Percentiles rank a stretch among this genome's conserved stretches.
phyloP scores from a whole-genome alignment of 2,329 filamentous ascomycete genomes.

The Elsinoe ampelina region DNA sequence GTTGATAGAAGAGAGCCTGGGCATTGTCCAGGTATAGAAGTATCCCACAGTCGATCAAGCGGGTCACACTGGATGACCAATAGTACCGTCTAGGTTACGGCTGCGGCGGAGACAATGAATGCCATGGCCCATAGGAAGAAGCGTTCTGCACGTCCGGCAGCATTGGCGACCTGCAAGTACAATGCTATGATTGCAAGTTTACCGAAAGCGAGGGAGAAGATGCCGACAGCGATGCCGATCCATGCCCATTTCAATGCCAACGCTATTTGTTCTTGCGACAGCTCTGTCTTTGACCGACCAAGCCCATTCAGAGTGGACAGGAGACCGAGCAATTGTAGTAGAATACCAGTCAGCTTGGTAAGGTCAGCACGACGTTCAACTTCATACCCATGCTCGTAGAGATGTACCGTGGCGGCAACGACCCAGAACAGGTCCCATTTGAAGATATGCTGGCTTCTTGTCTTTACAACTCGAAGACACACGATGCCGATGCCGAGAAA shows the following conservation, averaged over 20 bases:
- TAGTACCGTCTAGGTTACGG: not conserved
- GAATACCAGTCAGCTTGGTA: not conserved
- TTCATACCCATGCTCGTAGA: not conserved
- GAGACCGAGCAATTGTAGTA: constrained; percentile 1
- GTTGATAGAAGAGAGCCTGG: not conserved
- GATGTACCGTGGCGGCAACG: not conserved
- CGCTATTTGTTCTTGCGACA: not conserved
- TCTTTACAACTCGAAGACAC: not conserved
- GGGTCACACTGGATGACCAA: not conserved
- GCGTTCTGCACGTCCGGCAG: not conserved
- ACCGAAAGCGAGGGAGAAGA: not conserved
- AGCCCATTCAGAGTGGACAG: constrained; percentile 3
- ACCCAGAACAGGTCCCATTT: constrained; percentile 7
- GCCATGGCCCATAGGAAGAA: constrained; percentile 4
- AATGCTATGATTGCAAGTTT: constrained; percentile 10
- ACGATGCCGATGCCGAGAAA: not conserved
- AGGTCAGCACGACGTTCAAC: not conserved
- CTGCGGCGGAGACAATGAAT: not conserved
- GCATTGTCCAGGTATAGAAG: not conserved
- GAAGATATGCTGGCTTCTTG: not conserved
- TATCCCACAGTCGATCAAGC: not conserved
- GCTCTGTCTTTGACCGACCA: not conserved
- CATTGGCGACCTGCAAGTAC: not conserved
- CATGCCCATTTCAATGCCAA: not conserved
- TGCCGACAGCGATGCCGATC: not conserved